A percentile compares a stretch with the other conserved stretches of the same genome.
Conservation (phyloP, 306 rosid genomes). For the Citrullus colocynthis region DNA sequence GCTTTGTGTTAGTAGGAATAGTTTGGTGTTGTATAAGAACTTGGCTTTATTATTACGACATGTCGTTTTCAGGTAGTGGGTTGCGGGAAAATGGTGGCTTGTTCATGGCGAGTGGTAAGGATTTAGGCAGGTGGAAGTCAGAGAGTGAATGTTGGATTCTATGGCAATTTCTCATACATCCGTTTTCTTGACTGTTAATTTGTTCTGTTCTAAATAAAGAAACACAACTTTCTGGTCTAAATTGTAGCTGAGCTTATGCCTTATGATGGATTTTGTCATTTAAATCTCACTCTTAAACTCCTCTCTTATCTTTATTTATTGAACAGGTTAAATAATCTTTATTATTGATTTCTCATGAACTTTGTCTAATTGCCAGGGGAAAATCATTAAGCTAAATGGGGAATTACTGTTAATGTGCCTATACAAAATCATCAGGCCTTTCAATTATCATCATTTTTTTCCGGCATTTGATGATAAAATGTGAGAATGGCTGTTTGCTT, state of each 20-base stretch:
- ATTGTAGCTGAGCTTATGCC: neutral
- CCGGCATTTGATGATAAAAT: neutral
- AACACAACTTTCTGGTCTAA: neutral
- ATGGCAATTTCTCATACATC: neutral
- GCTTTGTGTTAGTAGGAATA: neutral
- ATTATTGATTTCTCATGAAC: neutral
- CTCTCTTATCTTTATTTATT: neutral
- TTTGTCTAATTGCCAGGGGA: neutral
- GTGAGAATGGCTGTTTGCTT: neutral
- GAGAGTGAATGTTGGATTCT: neutral
- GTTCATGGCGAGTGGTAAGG: neutral
- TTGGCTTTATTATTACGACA: neutral
- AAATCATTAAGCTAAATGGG: neutral
- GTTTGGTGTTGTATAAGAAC: neutral
- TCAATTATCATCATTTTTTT: neutral
- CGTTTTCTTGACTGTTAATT: neutral
- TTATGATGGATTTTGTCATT: neutral
- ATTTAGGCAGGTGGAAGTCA: neutral
- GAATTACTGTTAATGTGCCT: neutral
- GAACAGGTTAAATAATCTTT: neutral
- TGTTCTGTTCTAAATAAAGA: slow-evolving; percentile 1
- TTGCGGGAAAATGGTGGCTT: neutral
- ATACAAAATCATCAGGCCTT: neutral
- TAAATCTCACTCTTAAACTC: neutral
- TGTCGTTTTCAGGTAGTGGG: neutral